Conservation (phyloP, 1,284 basidiomycete genomes). For the Rhizoctonia solani region DNA sequence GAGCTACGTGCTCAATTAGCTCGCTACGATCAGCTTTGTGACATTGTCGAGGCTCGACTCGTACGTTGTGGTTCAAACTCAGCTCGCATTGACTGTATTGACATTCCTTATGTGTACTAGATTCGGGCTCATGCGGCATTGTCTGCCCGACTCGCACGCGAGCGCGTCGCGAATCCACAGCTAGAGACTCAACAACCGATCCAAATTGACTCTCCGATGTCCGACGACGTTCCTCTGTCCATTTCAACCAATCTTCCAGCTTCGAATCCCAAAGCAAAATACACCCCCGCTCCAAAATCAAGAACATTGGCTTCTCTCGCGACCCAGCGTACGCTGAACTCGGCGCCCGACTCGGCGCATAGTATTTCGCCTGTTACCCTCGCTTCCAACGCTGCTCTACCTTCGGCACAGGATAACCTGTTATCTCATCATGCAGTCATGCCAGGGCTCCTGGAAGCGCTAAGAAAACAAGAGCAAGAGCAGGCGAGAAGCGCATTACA, state of each 20-base stretch:
- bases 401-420: slow-evolving; percentile 57
- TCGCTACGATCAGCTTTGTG: slow-evolving; percentile 75
- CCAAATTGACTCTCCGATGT: slow-evolving; percentile 46
- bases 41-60: slow-evolving; percentile 69
- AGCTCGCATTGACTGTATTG: neutral
- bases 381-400: slow-evolving; percentile 71
- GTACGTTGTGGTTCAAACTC: slow-evolving; percentile 48
- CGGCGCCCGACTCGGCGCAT: slow-evolving; percentile 45
- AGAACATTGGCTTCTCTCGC: slow-evolving; percentile 34
- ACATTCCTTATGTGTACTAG: slow-evolving; percentile 46
- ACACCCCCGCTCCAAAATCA: slow-evolving; percentile 48
- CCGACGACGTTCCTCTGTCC: slow-evolving; percentile 65
- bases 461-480: slow-evolving; percentile 27
- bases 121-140: slow-evolving; percentile 69
- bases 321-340: slow-evolving; percentile 32
- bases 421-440: slow-evolving; percentile 42
- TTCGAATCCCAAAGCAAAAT: slow-evolving; percentile 66
- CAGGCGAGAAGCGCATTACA: slow-evolving; percentile 29
- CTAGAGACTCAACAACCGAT: slow-evolving; percentile 23
- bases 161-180: slow-evolving; percentile 51
- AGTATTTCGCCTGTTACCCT: slow-evolving; percentile 75
- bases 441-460: slow-evolving; percentile 17
- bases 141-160: slow-evolving; percentile 64
- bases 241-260: slow-evolving; percentile 67
- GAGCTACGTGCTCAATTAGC: slow-evolving; percentile 71